These are phyloP conservation scores for Alopecurus myosuroides DNA, from an alignment of 176 grass and related monocot species.

Conservation along the genomic window DNA sequence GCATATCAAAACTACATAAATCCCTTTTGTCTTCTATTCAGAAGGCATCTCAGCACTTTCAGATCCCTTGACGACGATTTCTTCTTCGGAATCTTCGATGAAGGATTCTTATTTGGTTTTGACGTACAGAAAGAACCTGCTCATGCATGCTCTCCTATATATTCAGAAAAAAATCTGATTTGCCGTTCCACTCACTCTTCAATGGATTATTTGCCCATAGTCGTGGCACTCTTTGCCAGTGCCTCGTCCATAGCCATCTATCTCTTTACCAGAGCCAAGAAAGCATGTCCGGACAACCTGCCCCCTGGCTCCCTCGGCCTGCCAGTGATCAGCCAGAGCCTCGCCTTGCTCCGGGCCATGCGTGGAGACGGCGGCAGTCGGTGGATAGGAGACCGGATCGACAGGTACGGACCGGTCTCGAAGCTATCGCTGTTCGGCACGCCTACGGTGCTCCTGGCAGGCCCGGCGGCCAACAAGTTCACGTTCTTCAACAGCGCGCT, in stretches of 20 bases:
- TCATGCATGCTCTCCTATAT: neutral
- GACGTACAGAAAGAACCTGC: neutral
- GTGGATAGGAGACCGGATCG: neutral
- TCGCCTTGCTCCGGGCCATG: slow-evolving; percentile 50
- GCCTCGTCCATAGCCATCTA: slow-evolving; percentile 4
- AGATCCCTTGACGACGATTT: neutral
- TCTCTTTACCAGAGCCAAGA: neutral
- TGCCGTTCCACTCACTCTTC: neutral
- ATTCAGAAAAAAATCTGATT: neutral
- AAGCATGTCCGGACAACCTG: neutral
- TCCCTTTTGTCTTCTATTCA: neutral
- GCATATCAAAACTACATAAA: neutral
- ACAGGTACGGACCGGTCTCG: slow-evolving; percentile 45
- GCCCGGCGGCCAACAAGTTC: slow-evolving; percentile 41
- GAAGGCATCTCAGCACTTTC: neutral
- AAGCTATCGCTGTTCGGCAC: slow-evolving; percentile 56
- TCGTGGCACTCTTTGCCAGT: neutral
- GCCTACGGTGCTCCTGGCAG: slow-evolving; percentile 30
- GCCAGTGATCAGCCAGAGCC: slow-evolving; percentile 49
- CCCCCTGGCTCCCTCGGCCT: slow-evolving; percentile 46
- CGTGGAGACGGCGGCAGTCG: neutral
- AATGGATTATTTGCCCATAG: slow-evolving; percentile 24
- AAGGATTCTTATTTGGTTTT: neutral
- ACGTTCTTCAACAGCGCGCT: slow-evolving; percentile 31
- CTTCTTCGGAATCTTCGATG: neutral